phyloP scores from a whole-genome alignment of 495 filamentous ascomycete genomes.

The Tetracladium marchalianum region DNA sequence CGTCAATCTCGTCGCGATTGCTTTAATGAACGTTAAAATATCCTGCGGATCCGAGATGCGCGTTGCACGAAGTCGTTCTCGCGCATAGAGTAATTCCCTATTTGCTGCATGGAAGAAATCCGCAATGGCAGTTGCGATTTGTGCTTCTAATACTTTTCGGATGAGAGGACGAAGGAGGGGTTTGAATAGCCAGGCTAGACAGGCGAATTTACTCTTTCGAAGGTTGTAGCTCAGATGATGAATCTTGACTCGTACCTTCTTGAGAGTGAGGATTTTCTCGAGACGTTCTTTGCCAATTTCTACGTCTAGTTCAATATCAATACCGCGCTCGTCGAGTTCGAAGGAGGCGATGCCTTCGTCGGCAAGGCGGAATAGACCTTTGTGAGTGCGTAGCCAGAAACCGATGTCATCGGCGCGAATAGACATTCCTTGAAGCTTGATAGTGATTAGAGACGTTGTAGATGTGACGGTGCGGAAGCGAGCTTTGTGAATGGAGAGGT shows the following conservation, averaged over 20 bases:
- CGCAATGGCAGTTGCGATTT: constrained; percentile 63
- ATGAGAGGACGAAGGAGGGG: constrained; percentile 75
- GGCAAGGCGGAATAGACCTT: constrained; percentile 53
- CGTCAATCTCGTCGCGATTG: constrained; percentile 63
- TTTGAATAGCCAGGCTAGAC: constrained; percentile 74
- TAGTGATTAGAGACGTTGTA: constrained; percentile 58
- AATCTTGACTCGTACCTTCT: constrained; percentile 64
- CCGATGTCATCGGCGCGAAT: constrained; percentile 77
- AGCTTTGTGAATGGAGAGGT: constrained; percentile 74
- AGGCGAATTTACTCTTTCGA: constrained; percentile 62
- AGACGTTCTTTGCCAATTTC: constrained; percentile 65
- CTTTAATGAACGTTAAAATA: constrained; percentile 68
- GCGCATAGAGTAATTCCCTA: constrained; percentile 74
- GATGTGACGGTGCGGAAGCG: constrained; percentile 56
- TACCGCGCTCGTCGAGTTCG: constrained; percentile 70
- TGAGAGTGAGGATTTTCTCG: constrained; percentile 72
- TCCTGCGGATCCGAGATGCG: constrained; percentile 75
- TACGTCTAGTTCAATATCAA: constrained; percentile 76
- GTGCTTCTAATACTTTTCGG: constrained; percentile 66
- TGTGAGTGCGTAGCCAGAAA: constrained; percentile 59
- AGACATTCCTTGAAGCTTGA: constrained; percentile 71
- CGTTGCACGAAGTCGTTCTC: constrained; percentile 78
- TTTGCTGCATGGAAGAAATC: constrained; percentile 63
- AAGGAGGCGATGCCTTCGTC: constrained; percentile 82
- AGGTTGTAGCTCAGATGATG: constrained; percentile 79